Conservation (phyloP, 768 basidiomycete genomes). For the Lentinus brumalis region DNA sequence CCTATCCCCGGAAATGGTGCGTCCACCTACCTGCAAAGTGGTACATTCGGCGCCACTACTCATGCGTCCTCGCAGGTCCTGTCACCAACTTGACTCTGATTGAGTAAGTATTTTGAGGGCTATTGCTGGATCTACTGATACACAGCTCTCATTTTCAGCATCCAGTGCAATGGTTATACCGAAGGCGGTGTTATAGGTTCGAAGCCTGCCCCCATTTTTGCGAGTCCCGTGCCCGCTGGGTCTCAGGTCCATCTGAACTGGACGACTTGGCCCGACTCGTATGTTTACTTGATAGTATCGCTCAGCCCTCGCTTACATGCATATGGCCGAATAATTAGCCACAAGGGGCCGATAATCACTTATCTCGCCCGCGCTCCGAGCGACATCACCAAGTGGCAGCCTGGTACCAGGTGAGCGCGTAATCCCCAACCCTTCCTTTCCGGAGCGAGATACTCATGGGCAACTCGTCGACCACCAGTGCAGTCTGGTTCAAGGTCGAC, state of each 20-base stretch:
- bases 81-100: slow-evolving; percentile 40
- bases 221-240: slow-evolving; percentile 42
- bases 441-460: no score
- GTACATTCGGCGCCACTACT: not conserved
- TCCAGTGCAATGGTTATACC: slow-evolving; percentile 35
- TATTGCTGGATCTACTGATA: not conserved
- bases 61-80: slow-evolving; percentile 31
- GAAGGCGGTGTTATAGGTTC: slow-evolving; percentile 32
- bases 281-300: not conserved
- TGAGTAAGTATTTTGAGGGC: slow-evolving; percentile 30
- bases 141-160: slow-evolving; percentile 4
- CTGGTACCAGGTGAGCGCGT: slow-evolving; percentile 38
- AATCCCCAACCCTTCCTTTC: no score
- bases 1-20: slow-evolving; percentile 44
- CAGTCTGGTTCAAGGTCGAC: slow-evolving; percentile 56
- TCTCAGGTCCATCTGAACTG: slow-evolving; percentile 43
- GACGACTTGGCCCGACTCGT: slow-evolving; percentile 36
- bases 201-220: slow-evolving; percentile 42
- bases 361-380: slow-evolving; percentile 49
- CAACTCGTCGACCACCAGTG: slow-evolving; percentile 25
- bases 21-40: not conserved
- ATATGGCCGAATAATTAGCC: not conserved
- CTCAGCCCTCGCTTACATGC: not conserved
- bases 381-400: slow-evolving; percentile 46
- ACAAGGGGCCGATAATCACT: slow-evolving; percentile 45